Evolutionary conservation across 2,329 filamentous ascomycete genomes (phyloP).

Genomic region (Verticillium albo-atrum): DNA sequence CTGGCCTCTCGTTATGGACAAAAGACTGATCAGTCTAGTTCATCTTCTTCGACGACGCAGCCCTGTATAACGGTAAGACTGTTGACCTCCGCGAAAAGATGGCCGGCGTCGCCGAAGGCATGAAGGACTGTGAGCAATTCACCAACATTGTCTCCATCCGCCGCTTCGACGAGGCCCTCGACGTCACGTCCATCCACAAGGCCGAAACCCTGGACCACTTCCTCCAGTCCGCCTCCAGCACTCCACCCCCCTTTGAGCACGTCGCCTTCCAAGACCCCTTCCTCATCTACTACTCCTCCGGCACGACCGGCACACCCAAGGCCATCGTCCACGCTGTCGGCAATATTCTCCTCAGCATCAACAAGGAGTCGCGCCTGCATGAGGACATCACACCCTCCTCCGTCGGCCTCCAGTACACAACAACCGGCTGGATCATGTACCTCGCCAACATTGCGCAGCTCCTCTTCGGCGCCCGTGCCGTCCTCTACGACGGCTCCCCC

Average conservation of each 20-base stretch:
- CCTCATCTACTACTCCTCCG: conserved; percentile 73
- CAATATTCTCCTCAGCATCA: conserved; percentile 49
- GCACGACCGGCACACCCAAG: conserved; percentile 80
- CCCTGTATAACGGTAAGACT: conserved; percentile 74
- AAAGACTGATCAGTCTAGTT: conserved; percentile 32
- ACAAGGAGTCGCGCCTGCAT: conserved; percentile 57
- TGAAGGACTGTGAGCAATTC: conserved; percentile 58
- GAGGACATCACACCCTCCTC: conserved; percentile 33
- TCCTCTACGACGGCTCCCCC: conserved; percentile 82
- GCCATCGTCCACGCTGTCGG: conserved; percentile 78
- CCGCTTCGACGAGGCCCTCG: conserved; percentile 57
- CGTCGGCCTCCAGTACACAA: conserved; percentile 53
- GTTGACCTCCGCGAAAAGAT: conserved; percentile 73
- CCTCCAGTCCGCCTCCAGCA: conserved; percentile 25
- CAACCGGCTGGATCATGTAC: conserved; percentile 90
- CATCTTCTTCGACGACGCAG: conserved; percentile 79
- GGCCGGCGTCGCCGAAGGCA: conserved; percentile 56
- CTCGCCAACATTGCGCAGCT: conserved; percentile 56
- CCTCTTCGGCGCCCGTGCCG: conserved; percentile 51
- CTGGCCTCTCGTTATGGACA: too few species aligned
- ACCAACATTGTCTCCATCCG: conserved; percentile 60
- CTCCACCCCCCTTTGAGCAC: conserved; percentile 48
- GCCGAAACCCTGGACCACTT: conserved; percentile 42
- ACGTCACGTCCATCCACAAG: conserved; percentile 48
- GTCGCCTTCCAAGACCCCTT: conserved; percentile 71